Conservation (phyloP, 805 yeast species). For the Sugiyamaella mastotermitis region DNA sequence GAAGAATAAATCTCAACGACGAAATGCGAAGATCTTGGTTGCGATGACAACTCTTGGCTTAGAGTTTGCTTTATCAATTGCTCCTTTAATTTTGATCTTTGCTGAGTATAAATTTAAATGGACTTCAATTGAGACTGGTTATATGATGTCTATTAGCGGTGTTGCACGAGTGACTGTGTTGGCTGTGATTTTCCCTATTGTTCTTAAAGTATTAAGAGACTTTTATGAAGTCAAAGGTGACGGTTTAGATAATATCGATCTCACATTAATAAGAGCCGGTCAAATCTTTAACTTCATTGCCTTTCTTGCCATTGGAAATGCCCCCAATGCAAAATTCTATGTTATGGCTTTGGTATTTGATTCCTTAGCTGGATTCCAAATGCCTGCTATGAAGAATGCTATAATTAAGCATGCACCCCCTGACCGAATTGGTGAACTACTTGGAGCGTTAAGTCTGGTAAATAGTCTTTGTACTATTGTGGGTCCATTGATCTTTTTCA, state of each 20-base stretch:
- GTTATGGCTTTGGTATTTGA: constrained; percentile 13
- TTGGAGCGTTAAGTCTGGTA: constrained; percentile 23
- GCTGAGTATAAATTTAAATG: constrained; percentile 26
- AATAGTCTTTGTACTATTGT: constrained; percentile 17
- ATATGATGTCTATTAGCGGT: constrained; percentile 25
- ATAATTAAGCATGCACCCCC: constrained; percentile 22
- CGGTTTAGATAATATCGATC: constrained; percentile 19
- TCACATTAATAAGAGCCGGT: constrained; percentile 18
- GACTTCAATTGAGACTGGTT: constrained; percentile 29
- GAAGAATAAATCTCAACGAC: constrained; percentile 7
- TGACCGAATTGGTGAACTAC: constrained; percentile 21
- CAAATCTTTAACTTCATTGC: constrained; percentile 13
- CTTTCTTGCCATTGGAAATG: constrained; percentile 16
- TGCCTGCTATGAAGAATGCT: constrained; percentile 21
- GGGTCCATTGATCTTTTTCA: constrained; percentile 15
- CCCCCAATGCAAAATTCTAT: constrained; percentile 17
- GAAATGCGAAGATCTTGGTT: constrained; percentile 19
- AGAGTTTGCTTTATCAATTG: constrained; percentile 15
- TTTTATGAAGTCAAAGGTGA: constrained; percentile 4
- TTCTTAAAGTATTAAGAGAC: constrained; percentile 12
- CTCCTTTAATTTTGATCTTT: constrained; percentile 23
- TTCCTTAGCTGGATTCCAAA: constrained; percentile 18
- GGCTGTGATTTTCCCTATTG: constrained; percentile 21
- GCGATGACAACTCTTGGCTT: constrained; percentile 11
- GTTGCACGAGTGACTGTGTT: constrained; percentile 22